Conservation (phyloP, 2,329 filamentous ascomycete genomes). For the Claviceps paspali region DNA sequence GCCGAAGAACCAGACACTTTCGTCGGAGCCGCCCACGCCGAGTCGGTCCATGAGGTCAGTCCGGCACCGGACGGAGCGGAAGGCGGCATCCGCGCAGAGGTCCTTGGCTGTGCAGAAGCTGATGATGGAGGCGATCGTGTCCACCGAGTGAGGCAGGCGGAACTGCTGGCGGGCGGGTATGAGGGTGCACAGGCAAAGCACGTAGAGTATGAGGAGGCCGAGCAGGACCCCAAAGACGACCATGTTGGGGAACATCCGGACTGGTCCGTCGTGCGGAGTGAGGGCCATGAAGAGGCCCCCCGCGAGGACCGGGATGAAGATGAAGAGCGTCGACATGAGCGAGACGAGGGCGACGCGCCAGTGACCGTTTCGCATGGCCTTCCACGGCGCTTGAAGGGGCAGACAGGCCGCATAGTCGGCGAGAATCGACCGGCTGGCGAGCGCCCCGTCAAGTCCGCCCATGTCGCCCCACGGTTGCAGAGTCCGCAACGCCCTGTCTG, state of each 20-base stretch:
- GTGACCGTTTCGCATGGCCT: constrained; percentile 45
- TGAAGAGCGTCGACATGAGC: constrained; percentile 40
- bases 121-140: constrained; percentile 60
- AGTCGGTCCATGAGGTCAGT: constrained; percentile 54
- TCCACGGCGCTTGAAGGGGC: constrained; percentile 43
- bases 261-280: constrained; percentile 33
- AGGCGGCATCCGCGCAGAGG: constrained; percentile 56
- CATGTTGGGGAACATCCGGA: constrained; percentile 58
- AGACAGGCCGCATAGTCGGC: constrained; percentile 55
- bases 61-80: constrained; percentile 52
- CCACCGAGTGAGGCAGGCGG: constrained; percentile 57
- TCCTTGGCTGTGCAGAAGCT: constrained; percentile 62
- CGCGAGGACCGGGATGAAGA: constrained; percentile 49
- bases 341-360: constrained; percentile 49
- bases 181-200: constrained; percentile 45
- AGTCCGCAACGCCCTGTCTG: constrained; percentile 50
- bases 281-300: constrained; percentile 63
- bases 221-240: constrained; percentile 61
- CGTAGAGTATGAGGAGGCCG: constrained; percentile 54
- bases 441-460: constrained; percentile 37
- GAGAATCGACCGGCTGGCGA: constrained; percentile 48
- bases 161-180: constrained; percentile 45
- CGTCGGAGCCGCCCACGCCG: constrained; percentile 34
- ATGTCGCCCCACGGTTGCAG: constrained; percentile 58
- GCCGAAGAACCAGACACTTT: constrained; percentile 38